Percentiles rank a stretch among this genome's conserved stretches.
Evolutionary conservation across 2,329 filamentous ascomycete genomes (phyloP).

Genomic region (Ceratocystis smalleyi): DNA sequence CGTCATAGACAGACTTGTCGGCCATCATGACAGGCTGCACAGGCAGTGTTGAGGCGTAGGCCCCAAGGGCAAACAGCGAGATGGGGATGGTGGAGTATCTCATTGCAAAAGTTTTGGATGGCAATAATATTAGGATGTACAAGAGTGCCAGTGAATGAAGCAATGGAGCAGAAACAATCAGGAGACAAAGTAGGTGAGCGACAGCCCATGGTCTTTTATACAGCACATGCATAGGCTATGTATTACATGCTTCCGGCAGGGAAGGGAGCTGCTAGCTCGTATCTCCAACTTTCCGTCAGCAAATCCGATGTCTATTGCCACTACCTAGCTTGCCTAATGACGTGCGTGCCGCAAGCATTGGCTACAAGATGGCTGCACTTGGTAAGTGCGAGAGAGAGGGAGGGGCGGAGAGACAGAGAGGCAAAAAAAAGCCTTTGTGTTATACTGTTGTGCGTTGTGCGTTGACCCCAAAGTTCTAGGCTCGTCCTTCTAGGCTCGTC

Average conservation of each 20-base stretch:
- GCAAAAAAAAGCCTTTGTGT: too few relatives aligned
- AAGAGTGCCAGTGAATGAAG: background rate
- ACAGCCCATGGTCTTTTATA: background rate
- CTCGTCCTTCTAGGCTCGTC: too few relatives aligned
- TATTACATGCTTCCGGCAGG: too few relatives aligned
- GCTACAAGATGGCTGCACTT: background rate
- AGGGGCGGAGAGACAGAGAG: too few relatives aligned
- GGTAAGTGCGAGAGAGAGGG: background rate
- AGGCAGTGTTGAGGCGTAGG: slow-evolving; percentile 6
- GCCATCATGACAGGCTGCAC: background rate
- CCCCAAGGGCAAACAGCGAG: slow-evolving; percentile 12
- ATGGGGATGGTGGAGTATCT: background rate
- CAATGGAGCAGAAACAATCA: background rate
- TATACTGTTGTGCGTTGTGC: background rate
- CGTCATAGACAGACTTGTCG: slow-evolving; percentile 16
- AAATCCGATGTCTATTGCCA: background rate
- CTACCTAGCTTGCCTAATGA: background rate
- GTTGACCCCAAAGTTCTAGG: background rate
- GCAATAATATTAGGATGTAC: slow-evolving; percentile 21
- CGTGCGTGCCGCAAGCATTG: background rate
- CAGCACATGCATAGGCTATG: background rate
- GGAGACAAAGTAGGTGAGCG: background rate
- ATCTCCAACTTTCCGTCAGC: background rate
- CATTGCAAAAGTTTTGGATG: slow-evolving; percentile 37
- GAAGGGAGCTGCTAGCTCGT: background rate